These are phyloP conservation scores for Fusarium sp. DNA, from an alignment of 2,329 filamentous ascomycete genomes.

Conservation along the genomic window DNA sequence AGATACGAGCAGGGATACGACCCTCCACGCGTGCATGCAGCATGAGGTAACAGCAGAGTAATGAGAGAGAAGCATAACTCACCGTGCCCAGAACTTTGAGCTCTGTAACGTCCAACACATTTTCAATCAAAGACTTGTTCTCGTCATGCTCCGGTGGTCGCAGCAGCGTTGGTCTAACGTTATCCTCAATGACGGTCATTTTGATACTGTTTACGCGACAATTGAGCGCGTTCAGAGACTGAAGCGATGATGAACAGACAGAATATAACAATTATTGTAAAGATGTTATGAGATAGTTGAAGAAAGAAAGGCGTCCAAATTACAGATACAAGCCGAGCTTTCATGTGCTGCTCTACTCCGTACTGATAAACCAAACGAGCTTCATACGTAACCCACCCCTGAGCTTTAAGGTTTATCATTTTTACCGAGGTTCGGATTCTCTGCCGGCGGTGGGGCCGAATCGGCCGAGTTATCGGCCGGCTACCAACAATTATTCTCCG, in stretches of 20 bases:
- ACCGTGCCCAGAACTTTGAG: constrained; percentile 81
- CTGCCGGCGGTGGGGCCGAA: constrained; percentile 35
- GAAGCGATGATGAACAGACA: neutral
- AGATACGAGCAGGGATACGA: neutral
- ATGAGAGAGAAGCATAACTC: constrained; percentile 50
- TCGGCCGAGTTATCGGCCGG: constrained; percentile 16
- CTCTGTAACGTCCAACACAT: constrained; percentile 87
- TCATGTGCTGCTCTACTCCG: constrained; percentile 25
- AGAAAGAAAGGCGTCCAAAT: neutral
- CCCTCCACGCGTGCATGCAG: neutral
- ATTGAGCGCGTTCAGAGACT: neutral
- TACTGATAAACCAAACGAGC: constrained; percentile 13
- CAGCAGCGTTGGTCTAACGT: constrained; percentile 59
- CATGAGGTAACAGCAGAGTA: neutral
- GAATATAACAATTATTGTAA: neutral
- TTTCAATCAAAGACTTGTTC: constrained; percentile 85
- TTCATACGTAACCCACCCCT: constrained; percentile 33
- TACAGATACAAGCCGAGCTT: constrained; percentile 24
- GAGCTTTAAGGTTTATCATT: constrained; percentile 16
- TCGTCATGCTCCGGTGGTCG: constrained; percentile 79
- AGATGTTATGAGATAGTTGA: neutral
- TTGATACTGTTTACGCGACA: constrained; percentile 1
- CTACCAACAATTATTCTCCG: constrained; percentile 6
- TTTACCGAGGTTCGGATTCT: constrained; percentile 43
- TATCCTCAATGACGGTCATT: constrained; percentile 46